phyloP scores from a whole-genome alignment of 2,329 filamentous ascomycete genomes.

The Diplodia scrobiculata region DNA sequence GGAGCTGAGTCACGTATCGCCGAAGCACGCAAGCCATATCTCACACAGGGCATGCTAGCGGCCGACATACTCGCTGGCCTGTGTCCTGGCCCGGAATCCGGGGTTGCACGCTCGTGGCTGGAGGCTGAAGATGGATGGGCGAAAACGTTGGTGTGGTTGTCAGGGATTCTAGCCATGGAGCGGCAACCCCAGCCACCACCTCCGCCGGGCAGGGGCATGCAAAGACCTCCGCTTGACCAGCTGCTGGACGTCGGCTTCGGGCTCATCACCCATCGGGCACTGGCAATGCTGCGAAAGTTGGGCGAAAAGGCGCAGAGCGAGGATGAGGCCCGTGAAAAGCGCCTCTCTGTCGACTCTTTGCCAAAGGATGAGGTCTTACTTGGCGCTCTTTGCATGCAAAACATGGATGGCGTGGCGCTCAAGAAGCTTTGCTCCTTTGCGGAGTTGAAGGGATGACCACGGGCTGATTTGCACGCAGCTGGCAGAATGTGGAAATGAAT shows the following conservation, averaged over 20 bases:
- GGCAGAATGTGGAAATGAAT: slow-evolving; percentile 11
- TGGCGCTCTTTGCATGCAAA: slow-evolving; percentile 50
- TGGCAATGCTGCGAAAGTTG: slow-evolving; percentile 52
- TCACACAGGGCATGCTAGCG: slow-evolving; percentile 89
- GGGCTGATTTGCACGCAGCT: neutral
- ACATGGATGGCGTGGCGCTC: slow-evolving; percentile 49
- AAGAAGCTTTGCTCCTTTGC: slow-evolving; percentile 46
- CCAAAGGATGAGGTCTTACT: slow-evolving; percentile 51
- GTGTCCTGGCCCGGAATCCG: slow-evolving; percentile 68
- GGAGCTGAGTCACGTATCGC: slow-evolving; percentile 65
- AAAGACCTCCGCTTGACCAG: slow-evolving; percentile 40
- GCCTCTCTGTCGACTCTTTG: slow-evolving; percentile 38
- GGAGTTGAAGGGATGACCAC: slow-evolving; percentile 39
- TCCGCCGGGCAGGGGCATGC: slow-evolving; percentile 23
- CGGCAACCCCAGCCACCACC: slow-evolving; percentile 32
- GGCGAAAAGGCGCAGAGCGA: slow-evolving; percentile 49
- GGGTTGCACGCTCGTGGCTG: slow-evolving; percentile 77
- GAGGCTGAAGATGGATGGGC: slow-evolving; percentile 81
- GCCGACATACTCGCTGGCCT: slow-evolving; percentile 84
- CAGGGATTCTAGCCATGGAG: slow-evolving; percentile 61
- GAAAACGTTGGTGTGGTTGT: slow-evolving; percentile 73
- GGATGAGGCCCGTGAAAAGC: slow-evolving; percentile 35
- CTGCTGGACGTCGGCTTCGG: slow-evolving; percentile 44
- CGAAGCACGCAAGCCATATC: slow-evolving; percentile 79
- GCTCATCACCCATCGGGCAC: slow-evolving; percentile 49